Evolutionary conservation across 2,329 filamentous ascomycete species (phyloP), one percentile per base, ranked within the genome.

Genomic region (Ophiocordyceps unilateralis): DNA sequence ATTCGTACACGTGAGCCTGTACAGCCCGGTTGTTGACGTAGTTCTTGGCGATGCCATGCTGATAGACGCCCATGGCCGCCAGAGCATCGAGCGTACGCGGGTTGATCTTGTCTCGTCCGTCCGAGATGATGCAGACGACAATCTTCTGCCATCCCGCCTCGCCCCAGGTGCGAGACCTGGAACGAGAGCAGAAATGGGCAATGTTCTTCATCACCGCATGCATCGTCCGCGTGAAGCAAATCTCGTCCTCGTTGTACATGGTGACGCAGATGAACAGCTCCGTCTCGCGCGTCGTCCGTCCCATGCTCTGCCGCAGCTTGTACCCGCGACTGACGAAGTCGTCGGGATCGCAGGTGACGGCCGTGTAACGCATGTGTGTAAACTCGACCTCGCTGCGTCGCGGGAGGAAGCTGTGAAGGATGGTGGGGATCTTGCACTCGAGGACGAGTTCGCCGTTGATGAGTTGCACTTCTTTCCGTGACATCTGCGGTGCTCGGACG

Each of bases 211-310:
- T 93, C 44, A 98, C 85, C 44, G 89, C 91, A 59, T 96, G 86
- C 89, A 98, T 96, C 1, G 91, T 98, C 40, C 91, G 78, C 7
- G 91, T 95, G 54, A 98, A 98, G 56, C 87, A 78, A 53, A 94
- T 85, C 58, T 96, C 91, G 62, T 95, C 84, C 63, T 98, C 91
- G 62, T 98, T 98, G 68, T 95, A 96, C 91, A 96, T 96, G 53
- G 91, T 98, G 47, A 98, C 70, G 58, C 88, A 94, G 53, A 98
- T 93, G 59, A 96, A 91, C 8, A 98, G 67, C 62, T 98, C 91
- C 0, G 89, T 96, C 61, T 96, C 88, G 48, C 91, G 78, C 23
- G 79, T 69, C 1, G 84, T 93, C 45, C 68, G 74, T 39, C 87
- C 87, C 47, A 95, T 86, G 55, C 84, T 85, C 61, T 96, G 91